Percentiles rank a stretch among this genome's conserved stretches.
phyloP scores from a whole-genome alignment of 768 basidiomycete genomes.

The Boletellus sp. region DNA sequence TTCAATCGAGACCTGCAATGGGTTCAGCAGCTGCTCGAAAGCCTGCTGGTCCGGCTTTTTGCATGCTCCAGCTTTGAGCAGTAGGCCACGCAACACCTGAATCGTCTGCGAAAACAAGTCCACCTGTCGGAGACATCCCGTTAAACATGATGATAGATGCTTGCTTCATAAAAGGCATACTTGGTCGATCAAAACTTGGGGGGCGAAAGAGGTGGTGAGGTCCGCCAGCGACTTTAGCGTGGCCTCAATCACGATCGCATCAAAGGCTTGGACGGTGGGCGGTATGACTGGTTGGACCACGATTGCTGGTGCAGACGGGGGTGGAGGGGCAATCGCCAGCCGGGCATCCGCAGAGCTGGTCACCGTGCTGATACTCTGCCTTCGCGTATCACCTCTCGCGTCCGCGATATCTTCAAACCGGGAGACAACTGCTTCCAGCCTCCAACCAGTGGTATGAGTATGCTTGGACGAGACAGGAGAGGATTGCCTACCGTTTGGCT shows the following conservation, averaged over 20 bases:
- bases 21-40: conserved; percentile 56
- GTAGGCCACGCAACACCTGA: conserved; percentile 60
- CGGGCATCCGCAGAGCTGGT: conserved; percentile 23
- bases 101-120: conserved; percentile 64
- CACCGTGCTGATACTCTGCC: conserved; percentile 31
- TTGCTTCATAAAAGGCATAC: conserved; percentile 41
- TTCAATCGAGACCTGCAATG: conserved; percentile 69
- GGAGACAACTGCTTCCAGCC: conserved; percentile 90
- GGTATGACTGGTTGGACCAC: conserved; percentile 43
- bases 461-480: conserved; percentile 4
- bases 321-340: conserved; percentile 28
- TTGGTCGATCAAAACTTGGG: conserved; percentile 69
- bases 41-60: conserved; percentile 70
- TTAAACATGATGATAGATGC: conserved; percentile 2
- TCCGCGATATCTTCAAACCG: conserved; percentile 92
- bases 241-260: conserved; percentile 67
- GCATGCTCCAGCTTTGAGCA: conserved; percentile 67
- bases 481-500: conserved; percentile 65
- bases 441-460: conserved; percentile 28
- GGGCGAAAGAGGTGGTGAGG: conserved; percentile 67
- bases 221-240: conserved; percentile 72
- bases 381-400: conserved; percentile 21
- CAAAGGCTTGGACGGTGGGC: conserved; percentile 65
- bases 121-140: conserved; percentile 44
- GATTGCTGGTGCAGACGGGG: conserved; percentile 35